Base-by-base conservation (phyloP, 805 yeast species). In the Saccharomycopsis amapae region DNA sequence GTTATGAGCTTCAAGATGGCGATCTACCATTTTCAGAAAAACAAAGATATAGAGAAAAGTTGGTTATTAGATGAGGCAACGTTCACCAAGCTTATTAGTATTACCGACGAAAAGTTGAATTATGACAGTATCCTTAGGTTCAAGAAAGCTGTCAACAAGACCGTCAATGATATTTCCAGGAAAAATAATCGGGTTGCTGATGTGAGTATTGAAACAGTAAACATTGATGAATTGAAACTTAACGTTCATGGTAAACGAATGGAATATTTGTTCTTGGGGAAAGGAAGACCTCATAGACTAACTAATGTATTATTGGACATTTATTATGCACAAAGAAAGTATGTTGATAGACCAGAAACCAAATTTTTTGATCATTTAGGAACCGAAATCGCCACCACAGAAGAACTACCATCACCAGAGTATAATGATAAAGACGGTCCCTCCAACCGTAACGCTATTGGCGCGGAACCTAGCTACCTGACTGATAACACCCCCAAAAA, bases 1-100 rank as follows among this genome's bases (percentile, higher is more conserved):
- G 79, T 78, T 42, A 82, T 79, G 44, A 73, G 72, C 40, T 83
- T 90, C 55, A 72, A 78, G 62, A 61, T 72, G 2, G 75, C 87
- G 5, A 72, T 93, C 22, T 76, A 78, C 2, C 81, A 77, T 49
- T 90, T 89, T 60, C 97, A 93, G 61, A 85, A 78, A 57, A 83
- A 41, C 35, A 37, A 25, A 20, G 10, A 9, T 39, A 39, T 19
- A 12, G 44, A 45, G 10, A 38, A 17, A 5, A 42, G 42, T 19
- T 50, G 53, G 53, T 19, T 50, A 5, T 35, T 50, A n/a, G 53
- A 50, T 26, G 31, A 3, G 22, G 22, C 18, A 3, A 50, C 53
- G 17, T 44, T 43, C 17, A 30, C 18, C 40, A 68, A 69, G 44
- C 61, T 79, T 2, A 65, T 72, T 49, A 64, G 64, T 42, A 67